Evolutionary conservation across 2,329 filamentous ascomycete genomes (phyloP).

Genomic region (Phaeosphaeriaceae sp.): DNA sequence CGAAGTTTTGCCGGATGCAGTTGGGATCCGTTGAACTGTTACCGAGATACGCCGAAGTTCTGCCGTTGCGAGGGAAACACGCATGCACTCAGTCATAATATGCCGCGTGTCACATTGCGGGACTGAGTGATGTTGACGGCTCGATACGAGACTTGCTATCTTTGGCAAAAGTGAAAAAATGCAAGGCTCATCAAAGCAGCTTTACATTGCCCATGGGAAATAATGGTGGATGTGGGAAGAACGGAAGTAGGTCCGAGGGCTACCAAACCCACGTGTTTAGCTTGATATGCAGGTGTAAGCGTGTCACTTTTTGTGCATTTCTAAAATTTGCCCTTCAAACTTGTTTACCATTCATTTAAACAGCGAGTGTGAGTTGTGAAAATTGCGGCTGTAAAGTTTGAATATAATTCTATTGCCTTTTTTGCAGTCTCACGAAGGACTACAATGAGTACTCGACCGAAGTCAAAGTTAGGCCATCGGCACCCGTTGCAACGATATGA

Average conservation of each 20-base stretch:
- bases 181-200: background rate
- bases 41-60: constrained; percentile 6
- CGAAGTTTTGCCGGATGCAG: constrained; percentile 26
- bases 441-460: constrained; percentile 20
- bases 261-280: constrained; percentile 19
- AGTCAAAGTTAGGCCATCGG: constrained; percentile 34
- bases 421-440: background rate
- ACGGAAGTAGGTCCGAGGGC: constrained; percentile 10
- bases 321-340: background rate
- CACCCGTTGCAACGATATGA: constrained; percentile 71
- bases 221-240: too few species aligned
- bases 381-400: background rate
- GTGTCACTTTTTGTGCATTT: constrained; percentile 14
- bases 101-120: too few species aligned
- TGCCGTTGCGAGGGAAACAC: constrained; percentile 8
- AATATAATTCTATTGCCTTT: background rate
- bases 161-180: too few species aligned
- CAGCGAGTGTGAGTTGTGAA: background rate
- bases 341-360: too few species aligned
- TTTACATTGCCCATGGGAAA: background rate
- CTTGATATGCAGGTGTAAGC: constrained; percentile 1
- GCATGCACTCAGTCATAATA: background rate
- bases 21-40: constrained; percentile 11
- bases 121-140: background rate
- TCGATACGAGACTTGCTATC: too few species aligned